Base-by-base conservation (phyloP, 441 rosid genomes). In the Erysimum cheiri region DNA sequence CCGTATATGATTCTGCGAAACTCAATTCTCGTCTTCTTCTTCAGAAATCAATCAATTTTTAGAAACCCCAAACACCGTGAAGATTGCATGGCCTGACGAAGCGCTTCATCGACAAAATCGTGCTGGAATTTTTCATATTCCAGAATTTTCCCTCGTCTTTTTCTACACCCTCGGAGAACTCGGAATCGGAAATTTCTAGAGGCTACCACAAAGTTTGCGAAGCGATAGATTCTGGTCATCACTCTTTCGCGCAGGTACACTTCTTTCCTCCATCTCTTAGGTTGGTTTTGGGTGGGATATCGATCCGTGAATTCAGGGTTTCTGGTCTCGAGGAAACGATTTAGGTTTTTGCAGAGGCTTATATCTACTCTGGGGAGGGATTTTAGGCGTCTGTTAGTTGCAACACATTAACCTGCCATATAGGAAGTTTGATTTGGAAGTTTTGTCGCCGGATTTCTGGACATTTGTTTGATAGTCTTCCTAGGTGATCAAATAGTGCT, bases 321-420 rank as follows among this genome's bases (percentile, higher is more conserved):
- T 70, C 14, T 39, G 49, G 56, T 22, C n/a, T 71, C 19, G 47
- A 43, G 31, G 11, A 37, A 53, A 47, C 57, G 64, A 37, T 60
- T 19, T 80, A 39, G 67, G 77, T 36, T 2, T 65, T 13, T 26
- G 2, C 8, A 67, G 63, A 52, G 68, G 35, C 17, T 33, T 33
- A 5, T 26, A 26, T 49, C 1, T 49, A 41, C 72, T 32, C 28
- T 52, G 26, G 24, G 62, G 35, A 53, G 4, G 6, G 35, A 41
- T 58, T 26, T 41, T 48, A 22, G 67, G 70, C 24, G 31, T 56
- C 19, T 55, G 32, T 8, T 47, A 28, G 65, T 12, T 64, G 58
- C 15, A 44, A n/a, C 33, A 26, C 64, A 63, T 4, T 36, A 14
- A 5, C 26, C 6, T 50, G 37, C 15, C 43, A 31, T 14, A 10